Percentiles rank a stretch among this genome's conserved stretches.
Conservation (phyloP, 306 rosid species). For the Vigna hirtella region DNA sequence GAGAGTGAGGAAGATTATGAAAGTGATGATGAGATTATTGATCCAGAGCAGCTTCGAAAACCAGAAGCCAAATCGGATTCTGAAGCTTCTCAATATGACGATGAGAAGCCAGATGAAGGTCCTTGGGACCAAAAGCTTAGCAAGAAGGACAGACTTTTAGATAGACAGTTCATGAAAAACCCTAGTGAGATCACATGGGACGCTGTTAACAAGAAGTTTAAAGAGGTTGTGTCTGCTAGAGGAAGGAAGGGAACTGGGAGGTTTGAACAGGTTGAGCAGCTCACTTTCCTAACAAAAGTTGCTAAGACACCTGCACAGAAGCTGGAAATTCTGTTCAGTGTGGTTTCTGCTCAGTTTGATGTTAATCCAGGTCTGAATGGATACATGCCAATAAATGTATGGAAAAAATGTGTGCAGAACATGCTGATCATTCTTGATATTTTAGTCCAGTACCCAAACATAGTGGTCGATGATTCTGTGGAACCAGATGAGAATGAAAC, state of each 20-base stretch:
- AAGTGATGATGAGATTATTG: slow-evolving; percentile 62
- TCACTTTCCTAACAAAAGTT: slow-evolving; percentile 88
- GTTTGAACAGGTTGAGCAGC: slow-evolving; percentile 96
- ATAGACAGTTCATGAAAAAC: slow-evolving; percentile 79
- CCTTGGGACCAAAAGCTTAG: slow-evolving; percentile 76
- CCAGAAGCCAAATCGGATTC: slow-evolving; percentile 53
- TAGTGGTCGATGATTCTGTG: slow-evolving; percentile 80
- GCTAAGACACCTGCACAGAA: slow-evolving; percentile 99
- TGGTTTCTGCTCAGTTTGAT: slow-evolving; percentile 95
- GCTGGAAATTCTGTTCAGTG: slow-evolving; percentile 89
- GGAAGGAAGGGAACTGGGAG: slow-evolving; percentile 97
- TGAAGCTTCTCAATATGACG: slow-evolving; percentile 58
- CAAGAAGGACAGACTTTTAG: slow-evolving; percentile 83
- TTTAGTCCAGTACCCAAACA: slow-evolving; percentile 77
- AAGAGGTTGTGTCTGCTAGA: slow-evolving; percentile 96
- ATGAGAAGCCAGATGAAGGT: slow-evolving; percentile 52
- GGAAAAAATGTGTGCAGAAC: slow-evolving; percentile 95
- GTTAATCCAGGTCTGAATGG: slow-evolving; percentile 95
- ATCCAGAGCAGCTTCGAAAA: slow-evolving; percentile 64
- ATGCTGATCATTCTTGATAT: slow-evolving; percentile 88
- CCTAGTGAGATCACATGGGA: slow-evolving; percentile 98
- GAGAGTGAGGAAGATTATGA: slow-evolving; percentile 65
- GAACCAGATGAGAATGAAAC: slow-evolving; percentile 94
- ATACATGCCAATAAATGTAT: slow-evolving; percentile 89
- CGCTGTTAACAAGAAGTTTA: slow-evolving; percentile 86